These are phyloP conservation scores for Verticillium longisporum DNA, from an alignment of 2,329 filamentous ascomycete genomes.

Conservation along the genomic window DNA sequence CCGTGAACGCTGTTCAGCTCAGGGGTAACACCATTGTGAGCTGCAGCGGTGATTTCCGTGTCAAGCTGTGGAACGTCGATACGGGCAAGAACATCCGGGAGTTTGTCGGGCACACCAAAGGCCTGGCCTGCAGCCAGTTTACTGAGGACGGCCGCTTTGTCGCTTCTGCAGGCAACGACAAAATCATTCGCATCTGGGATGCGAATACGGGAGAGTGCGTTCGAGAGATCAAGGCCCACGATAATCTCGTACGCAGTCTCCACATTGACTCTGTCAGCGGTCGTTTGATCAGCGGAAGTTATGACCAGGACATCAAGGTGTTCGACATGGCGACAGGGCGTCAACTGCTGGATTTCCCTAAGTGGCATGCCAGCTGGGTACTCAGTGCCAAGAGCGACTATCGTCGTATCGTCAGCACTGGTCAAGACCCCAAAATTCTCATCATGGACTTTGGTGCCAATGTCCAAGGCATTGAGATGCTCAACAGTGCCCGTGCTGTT, in stretches of 20 bases:
- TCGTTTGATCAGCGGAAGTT: conserved; percentile 83
- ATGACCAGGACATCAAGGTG: conserved; percentile 93
- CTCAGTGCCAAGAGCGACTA: conserved; percentile 95
- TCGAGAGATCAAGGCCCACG: conserved; percentile 74
- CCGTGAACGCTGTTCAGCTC: conserved; percentile 94
- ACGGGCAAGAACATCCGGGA: conserved; percentile 85
- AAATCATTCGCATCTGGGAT: conserved; percentile 93
- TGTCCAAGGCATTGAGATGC: conserved; percentile 49
- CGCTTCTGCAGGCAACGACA: conserved; percentile 90
- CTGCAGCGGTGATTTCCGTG: conserved; percentile 86
- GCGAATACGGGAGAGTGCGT: conserved; percentile 82
- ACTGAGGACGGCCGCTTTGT: conserved; percentile 91
- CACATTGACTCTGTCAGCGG: conserved; percentile 85
- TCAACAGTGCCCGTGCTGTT: conserved; percentile 38
- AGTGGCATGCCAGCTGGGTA: conserved; percentile 96
- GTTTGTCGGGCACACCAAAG: conserved; percentile 84
- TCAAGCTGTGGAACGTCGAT: conserved; percentile 93
- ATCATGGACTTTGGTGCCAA: conserved; percentile 84
- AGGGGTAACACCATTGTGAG: conserved; percentile 89
- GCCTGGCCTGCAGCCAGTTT: conserved; percentile 92
- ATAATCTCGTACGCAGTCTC: conserved; percentile 78
- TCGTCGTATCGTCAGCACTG: conserved; percentile 86
- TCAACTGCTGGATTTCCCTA: conserved; percentile 77
- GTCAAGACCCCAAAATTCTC: conserved; percentile 85
- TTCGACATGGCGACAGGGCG: conserved; percentile 80